Conservation (phyloP, 106 monocot species). For the Amphibolis antarctica region DNA sequence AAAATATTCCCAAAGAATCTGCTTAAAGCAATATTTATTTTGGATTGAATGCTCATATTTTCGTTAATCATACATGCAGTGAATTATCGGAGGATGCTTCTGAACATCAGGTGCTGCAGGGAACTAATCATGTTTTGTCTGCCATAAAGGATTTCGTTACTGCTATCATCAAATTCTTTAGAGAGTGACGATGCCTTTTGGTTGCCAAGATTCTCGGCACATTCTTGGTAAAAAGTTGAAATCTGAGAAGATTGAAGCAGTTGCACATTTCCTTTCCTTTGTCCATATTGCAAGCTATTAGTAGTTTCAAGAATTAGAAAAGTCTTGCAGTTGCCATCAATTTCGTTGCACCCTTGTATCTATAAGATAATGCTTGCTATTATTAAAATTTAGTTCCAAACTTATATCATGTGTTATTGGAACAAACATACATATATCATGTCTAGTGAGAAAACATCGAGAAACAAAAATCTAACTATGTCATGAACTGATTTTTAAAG, state of each 20-base stretch:
- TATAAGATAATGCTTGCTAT: background rate
- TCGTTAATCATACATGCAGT: conserved; percentile 1
- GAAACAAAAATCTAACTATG: background rate
- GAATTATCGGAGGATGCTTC: background rate
- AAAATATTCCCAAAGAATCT: background rate
- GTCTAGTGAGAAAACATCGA: background rate
- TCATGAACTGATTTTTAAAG: too few species aligned
- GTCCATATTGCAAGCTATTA: background rate
- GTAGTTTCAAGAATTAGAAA: background rate
- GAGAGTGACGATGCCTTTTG: background rate
- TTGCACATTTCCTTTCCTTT: background rate
- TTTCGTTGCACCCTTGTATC: background rate
- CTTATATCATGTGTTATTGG: background rate
- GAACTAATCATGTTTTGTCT: conserved; percentile 11
- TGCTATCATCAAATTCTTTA: conserved; percentile 22
- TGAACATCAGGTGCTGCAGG: background rate
- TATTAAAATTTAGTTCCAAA: background rate
- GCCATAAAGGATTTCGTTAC: conserved; percentile 9
- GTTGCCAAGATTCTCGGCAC: too few species aligned
- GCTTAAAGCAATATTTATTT: background rate
- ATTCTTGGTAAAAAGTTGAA: background rate
- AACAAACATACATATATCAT: background rate
- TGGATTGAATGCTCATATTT: background rate
- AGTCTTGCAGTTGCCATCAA: background rate
- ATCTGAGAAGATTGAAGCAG: background rate